These are phyloP conservation scores for Yamadazyma sp. DNA, from an alignment of 1,139 yeast genomes.

Conservation along the genomic window DNA sequence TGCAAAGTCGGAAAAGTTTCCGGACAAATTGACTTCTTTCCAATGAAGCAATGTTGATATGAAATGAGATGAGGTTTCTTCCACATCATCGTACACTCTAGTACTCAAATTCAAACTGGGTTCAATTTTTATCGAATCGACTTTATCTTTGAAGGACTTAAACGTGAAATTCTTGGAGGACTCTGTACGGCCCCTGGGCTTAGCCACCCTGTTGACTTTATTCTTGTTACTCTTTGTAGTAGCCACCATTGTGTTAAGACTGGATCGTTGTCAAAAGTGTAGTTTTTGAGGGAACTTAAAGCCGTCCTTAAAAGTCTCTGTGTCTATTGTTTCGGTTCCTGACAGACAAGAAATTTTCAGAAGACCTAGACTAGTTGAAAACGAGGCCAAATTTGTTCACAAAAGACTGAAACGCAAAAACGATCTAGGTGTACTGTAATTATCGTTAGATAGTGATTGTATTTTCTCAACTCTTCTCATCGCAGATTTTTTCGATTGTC, in stretches of 20 bases:
- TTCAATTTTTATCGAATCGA: constrained; percentile 82
- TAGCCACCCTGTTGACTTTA: constrained; percentile 6
- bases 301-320: too few relatives aligned
- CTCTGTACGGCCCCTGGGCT: constrained; percentile 37
- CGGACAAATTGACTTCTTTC: constrained; percentile 83
- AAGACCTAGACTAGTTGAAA: too few relatives aligned
- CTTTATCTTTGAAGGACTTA: constrained; percentile 76
- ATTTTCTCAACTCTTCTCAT: constrained; percentile 1
- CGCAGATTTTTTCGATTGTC: constrained; percentile 1
- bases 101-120: constrained; percentile 66
- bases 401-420: too few relatives aligned
- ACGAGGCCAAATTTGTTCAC: too few relatives aligned
- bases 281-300: too few relatives aligned
- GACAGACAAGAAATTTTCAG: too few relatives aligned
- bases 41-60: constrained; percentile 79
- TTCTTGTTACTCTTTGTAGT: constrained; percentile 6
- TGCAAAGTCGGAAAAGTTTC: constrained; percentile 64
- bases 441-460: background rate
- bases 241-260: constrained; percentile 7
- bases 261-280: too few relatives aligned
- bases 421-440: background rate
- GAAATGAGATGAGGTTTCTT: constrained; percentile 64
- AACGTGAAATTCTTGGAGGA: constrained; percentile 63
- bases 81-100: constrained; percentile 69
- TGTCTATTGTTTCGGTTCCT: too few relatives aligned